Percentiles rank a stretch among this genome's conserved stretches.
Conservation (phyloP, 2,329 filamentous ascomycete species). For the Diaporthe eres region DNA sequence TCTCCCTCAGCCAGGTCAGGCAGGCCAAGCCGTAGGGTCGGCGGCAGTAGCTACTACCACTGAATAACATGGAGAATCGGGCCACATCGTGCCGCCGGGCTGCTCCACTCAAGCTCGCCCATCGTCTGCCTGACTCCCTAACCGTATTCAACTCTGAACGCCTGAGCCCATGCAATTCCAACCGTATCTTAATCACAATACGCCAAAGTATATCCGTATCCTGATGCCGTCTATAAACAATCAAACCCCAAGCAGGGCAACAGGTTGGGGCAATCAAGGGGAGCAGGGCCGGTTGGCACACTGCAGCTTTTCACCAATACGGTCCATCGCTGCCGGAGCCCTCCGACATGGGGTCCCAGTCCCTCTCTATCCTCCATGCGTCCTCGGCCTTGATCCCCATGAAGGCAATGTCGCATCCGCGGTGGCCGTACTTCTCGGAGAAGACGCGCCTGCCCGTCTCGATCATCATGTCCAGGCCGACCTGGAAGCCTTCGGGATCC, state of each 20-base stretch:
- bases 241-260: neutral
- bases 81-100: neutral
- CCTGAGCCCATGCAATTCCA: conserved; percentile 12
- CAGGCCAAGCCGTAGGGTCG: neutral
- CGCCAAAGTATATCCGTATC: conserved; percentile 21
- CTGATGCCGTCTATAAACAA: conserved; percentile 24
- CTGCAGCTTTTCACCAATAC: conserved; percentile 43
- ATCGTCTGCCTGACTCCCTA: neutral
- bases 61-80: neutral
- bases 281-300: too few species aligned
- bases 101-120: neutral
- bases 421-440: conserved; percentile 59
- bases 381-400: conserved; percentile 52
- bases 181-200: conserved; percentile 12
- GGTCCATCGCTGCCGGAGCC: conserved; percentile 43
- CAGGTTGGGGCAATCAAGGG: neutral
- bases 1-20: conserved; percentile 6
- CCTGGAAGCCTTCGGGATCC: conserved; percentile 60
- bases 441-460: conserved; percentile 59
- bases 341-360: conserved; percentile 50
- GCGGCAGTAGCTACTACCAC: neutral
- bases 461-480: conserved; percentile 60
- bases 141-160: conserved; percentile 12
- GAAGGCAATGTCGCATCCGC: conserved; percentile 52
- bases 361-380: conserved; percentile 54